A percentile compares a stretch with the other conserved stretches of the same genome.
These are phyloP conservation scores for Arthrobotrys iridis DNA, from an alignment of 2,329 filamentous ascomycete genomes.

Conservation along the genomic window DNA sequence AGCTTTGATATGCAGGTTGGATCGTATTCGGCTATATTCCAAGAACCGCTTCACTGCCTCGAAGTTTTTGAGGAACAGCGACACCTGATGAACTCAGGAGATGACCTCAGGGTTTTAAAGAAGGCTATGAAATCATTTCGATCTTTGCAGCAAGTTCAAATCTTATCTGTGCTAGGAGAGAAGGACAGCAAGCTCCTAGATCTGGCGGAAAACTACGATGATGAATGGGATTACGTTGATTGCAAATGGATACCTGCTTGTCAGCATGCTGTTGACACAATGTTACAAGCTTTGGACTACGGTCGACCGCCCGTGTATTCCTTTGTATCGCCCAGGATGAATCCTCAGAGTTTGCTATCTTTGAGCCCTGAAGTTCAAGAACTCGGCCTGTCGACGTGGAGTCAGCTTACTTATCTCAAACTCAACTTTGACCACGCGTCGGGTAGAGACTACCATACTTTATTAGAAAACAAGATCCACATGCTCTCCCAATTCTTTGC, in stretches of 20 bases:
- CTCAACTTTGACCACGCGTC: conserved; percentile 71
- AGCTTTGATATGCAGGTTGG: conserved; percentile 61
- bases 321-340: conserved; percentile 72
- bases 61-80: conserved; percentile 64
- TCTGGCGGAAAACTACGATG: conserved; percentile 58
- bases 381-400: conserved; percentile 68
- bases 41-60: conserved; percentile 58
- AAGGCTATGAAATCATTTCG: conserved; percentile 70
- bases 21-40: conserved; percentile 63
- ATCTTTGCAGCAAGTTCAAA: conserved; percentile 71
- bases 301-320: conserved; percentile 69
- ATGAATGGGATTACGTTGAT: conserved; percentile 64
- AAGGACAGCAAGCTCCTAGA: conserved; percentile 65
- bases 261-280: conserved; percentile 69
- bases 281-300: conserved; percentile 69
- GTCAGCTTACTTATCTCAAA: conserved; percentile 71
- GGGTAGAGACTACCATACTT: conserved; percentile 61
- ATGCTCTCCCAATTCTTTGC: conserved; percentile 70
- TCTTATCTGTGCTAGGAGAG: conserved; percentile 71
- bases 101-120: conserved; percentile 67
- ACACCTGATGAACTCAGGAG: conserved; percentile 65
- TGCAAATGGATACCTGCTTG: conserved; percentile 73
- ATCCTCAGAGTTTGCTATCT: conserved; percentile 62
- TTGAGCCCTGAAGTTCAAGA: conserved; percentile 59
- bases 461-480: conserved; percentile 68